These are phyloP conservation scores for Paxillus rubicundulus DNA, from an alignment of 768 basidiomycete genomes.

Conservation along the genomic window DNA sequence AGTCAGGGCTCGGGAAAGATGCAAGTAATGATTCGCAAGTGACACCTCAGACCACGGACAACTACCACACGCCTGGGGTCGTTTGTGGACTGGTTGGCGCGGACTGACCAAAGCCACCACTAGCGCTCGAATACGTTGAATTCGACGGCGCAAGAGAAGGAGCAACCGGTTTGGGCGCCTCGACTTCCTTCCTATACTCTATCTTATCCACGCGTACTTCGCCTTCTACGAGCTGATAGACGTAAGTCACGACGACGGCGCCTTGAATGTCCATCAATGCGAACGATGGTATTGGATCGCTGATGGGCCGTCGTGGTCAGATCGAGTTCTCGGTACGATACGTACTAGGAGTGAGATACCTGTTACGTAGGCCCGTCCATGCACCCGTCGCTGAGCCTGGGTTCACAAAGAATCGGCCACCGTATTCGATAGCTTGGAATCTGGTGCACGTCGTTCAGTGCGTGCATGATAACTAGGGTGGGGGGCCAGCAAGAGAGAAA, in stretches of 20 bases:
- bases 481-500: background rate
- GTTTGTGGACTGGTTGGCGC: slow-evolving; percentile 27
- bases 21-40: background rate
- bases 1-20: background rate
- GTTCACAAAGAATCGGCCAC: slow-evolving; percentile 91
- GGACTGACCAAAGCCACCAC: slow-evolving; percentile 16
- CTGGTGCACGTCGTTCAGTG: slow-evolving; percentile 35
- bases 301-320: slow-evolving; percentile 29
- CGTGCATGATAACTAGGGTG: background rate
- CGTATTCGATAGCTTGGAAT: slow-evolving; percentile 92
- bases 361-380: slow-evolving; percentile 61
- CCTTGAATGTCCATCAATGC: slow-evolving; percentile 99
- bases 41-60: background rate
- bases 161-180: slow-evolving; percentile 33
- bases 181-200: slow-evolving; percentile 70
- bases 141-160: slow-evolving; percentile 30
- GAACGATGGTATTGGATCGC: slow-evolving; percentile 89
- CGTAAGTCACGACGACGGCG: slow-evolving; percentile 93
- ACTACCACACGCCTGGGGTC: slow-evolving; percentile 29
- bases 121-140: slow-evolving; percentile 28
- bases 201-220: slow-evolving; percentile 94
- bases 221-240: slow-evolving; percentile 91
- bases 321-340: background rate
- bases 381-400: slow-evolving; percentile 95
- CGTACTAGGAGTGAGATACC: background rate